phyloP scores from a whole-genome alignment of 1,284 basidiomycete species.

The Amylostereum areolatum region DNA sequence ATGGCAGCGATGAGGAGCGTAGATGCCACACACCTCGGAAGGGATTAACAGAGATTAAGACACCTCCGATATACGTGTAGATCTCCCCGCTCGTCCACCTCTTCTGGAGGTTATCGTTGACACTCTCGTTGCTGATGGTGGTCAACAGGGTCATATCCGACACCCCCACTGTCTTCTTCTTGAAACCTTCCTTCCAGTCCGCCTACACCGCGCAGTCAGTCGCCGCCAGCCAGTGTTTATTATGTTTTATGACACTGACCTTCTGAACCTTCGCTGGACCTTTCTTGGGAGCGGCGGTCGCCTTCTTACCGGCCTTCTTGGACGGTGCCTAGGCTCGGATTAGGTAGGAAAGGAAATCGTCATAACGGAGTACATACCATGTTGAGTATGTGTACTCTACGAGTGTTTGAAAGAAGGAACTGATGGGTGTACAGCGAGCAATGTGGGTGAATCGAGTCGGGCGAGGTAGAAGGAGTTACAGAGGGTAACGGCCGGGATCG shows the following conservation, averaged over 20 bases:
- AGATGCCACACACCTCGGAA: conserved; percentile 68
- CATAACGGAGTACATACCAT: conserved; percentile 10
- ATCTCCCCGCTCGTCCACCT: conserved; percentile 95
- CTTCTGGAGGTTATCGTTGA: conserved; percentile 98
- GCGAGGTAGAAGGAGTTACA: no score
- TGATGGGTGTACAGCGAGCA: no score
- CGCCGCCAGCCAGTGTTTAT: background rate
- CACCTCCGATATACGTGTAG: conserved; percentile 98
- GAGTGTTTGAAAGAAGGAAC: no score
- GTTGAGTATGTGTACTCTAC: conserved; percentile 2
- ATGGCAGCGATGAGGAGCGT: conserved; percentile 2
- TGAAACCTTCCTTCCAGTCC: conserved; percentile 97
- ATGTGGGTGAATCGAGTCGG: no score
- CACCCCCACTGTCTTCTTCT: conserved; percentile 96
- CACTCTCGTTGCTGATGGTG: conserved; percentile 95
- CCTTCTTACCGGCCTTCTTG: conserved; percentile 91
- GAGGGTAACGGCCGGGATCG: no score
- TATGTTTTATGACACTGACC: conserved; percentile 30
- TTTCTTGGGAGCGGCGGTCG: conserved; percentile 57
- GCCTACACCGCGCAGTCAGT: conserved; percentile 46
- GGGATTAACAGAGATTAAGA: conserved; percentile 98
- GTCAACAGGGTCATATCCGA: conserved; percentile 98
- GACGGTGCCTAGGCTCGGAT: conserved; percentile 61
- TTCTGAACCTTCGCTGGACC: conserved; percentile 67
- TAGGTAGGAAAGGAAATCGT: background rate